Percentiles rank a stretch among this genome's conserved stretches.
phyloP scores from a whole-genome alignment of 176 grass and related monocot genomes.

The Carex parvula region DNA sequence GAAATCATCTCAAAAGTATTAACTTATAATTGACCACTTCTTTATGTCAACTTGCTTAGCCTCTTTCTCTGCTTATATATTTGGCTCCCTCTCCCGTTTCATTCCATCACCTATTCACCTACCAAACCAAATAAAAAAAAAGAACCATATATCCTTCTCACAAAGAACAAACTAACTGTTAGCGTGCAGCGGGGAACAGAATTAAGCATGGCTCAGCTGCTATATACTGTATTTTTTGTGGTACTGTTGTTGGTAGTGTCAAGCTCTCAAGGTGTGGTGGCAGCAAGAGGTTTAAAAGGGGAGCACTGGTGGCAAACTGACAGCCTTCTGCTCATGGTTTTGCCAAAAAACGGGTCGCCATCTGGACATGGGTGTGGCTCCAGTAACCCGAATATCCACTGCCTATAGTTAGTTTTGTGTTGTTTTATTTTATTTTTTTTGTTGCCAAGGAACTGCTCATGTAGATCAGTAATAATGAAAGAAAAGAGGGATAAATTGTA shows the following conservation, averaged over 20 bases:
- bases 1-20: neutral
- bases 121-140: neutral
- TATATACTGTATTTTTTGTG: neutral
- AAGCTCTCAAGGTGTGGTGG: neutral
- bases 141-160: neutral
- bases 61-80: neutral
- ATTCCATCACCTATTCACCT: neutral
- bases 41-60: neutral
- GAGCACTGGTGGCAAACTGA: neutral
- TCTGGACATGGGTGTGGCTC: accelerated
- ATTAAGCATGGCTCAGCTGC: slow-evolving; percentile 2
- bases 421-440: neutral
- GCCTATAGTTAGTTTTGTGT: neutral
- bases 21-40: neutral
- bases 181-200: neutral
- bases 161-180: neutral
- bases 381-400: neutral
- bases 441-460: neutral
- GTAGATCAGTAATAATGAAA: neutral
- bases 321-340: slow-evolving; percentile 22
- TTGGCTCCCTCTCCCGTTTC: neutral
- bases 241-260: neutral
- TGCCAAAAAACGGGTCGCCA: neutral
- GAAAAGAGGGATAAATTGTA: neutral
- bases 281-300: slow-evolving; percentile 2